Percentiles rank a stretch among this genome's conserved stretches.
These are phyloP conservation scores for Leucocoprinus birnbaumii DNA, from an alignment of 768 basidiomycete genomes.

Conservation along the genomic window DNA sequence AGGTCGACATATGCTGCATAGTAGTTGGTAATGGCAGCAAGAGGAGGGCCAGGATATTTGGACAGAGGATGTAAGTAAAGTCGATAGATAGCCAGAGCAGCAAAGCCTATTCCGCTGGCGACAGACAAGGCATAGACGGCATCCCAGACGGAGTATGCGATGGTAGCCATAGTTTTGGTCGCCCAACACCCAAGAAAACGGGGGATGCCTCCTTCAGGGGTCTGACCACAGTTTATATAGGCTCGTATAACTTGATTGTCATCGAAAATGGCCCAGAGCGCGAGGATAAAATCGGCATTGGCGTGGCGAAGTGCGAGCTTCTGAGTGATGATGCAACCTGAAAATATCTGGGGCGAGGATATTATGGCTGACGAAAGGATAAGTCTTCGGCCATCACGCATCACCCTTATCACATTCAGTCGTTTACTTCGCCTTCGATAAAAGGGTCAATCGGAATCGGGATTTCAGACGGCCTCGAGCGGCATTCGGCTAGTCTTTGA, in stretches of 20 bases:
- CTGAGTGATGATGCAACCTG: too few relatives aligned
- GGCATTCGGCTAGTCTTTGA: too few relatives aligned
- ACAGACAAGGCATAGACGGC: not conserved
- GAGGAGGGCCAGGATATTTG: slow-evolving; percentile 41
- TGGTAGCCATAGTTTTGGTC: not conserved
- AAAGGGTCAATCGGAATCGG: too few relatives aligned
- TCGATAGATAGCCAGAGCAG: not conserved
- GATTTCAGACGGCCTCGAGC: too few relatives aligned
- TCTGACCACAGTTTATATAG: not conserved
- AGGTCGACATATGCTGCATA: not conserved
- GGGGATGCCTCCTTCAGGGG: not conserved
- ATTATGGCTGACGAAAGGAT: not conserved
- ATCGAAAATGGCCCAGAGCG: not conserved
- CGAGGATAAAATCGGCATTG: not conserved
- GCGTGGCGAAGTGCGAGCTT: too few relatives aligned
- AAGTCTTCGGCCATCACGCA: not conserved
- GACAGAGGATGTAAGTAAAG: slow-evolving; percentile 39
- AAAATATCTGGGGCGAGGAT: not conserved
- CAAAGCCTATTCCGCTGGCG: not conserved
- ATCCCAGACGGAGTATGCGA: not conserved
- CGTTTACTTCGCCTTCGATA: too few relatives aligned
- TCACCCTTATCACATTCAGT: not conserved
- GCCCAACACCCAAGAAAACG: not conserved
- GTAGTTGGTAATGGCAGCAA: slow-evolving; percentile 34
- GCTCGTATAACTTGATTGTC: not conserved